phyloP scores from a whole-genome alignment of 2,329 filamentous ascomycete species.

The Ramularia endophylla region DNA sequence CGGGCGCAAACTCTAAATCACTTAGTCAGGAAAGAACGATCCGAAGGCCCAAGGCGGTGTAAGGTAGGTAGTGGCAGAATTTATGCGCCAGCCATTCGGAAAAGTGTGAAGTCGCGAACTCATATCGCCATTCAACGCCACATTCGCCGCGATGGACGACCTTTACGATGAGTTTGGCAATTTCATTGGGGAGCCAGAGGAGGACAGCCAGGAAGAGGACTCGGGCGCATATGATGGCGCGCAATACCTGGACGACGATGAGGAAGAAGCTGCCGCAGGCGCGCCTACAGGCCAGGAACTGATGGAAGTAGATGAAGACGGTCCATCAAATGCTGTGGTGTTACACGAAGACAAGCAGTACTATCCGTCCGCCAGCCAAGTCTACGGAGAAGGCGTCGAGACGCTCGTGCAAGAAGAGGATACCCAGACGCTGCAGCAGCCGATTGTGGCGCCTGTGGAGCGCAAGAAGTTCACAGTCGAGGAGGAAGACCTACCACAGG shows the following conservation, averaged over 20 bases:
- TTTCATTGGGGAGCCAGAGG: slow-evolving; percentile 90
- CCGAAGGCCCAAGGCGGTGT: too few species aligned
- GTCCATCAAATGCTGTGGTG: slow-evolving; percentile 92
- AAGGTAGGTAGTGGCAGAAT: too few species aligned
- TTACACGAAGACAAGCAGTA: slow-evolving; percentile 99
- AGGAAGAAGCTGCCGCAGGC: slow-evolving; percentile 47
- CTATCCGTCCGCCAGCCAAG: slow-evolving; percentile 94
- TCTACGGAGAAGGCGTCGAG: slow-evolving; percentile 92
- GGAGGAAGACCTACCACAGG: slow-evolving; percentile 84
- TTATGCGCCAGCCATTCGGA: too few species aligned
- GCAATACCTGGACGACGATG: slow-evolving; percentile 71
- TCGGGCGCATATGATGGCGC: slow-evolving; percentile 69
- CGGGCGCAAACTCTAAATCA: too few species aligned
- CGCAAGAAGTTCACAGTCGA: slow-evolving; percentile 95
- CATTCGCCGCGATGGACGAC: slow-evolving; percentile 67
- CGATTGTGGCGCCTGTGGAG: slow-evolving; percentile 88
- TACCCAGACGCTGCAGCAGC: slow-evolving; percentile 83
- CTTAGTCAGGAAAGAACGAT: too few species aligned
- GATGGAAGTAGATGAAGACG: slow-evolving; percentile 90
- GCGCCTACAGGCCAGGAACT: slow-evolving; percentile 65
- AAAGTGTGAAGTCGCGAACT: background rate
- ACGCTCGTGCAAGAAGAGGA: slow-evolving; percentile 96
- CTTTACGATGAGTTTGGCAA: slow-evolving; percentile 99
- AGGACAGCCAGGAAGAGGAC: slow-evolving; percentile 81
- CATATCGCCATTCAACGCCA: slow-evolving; percentile 2